Evolutionary conservation across 2,329 filamentous ascomycete species (phyloP).

Genomic region (Cryphonectria naterciae): DNA sequence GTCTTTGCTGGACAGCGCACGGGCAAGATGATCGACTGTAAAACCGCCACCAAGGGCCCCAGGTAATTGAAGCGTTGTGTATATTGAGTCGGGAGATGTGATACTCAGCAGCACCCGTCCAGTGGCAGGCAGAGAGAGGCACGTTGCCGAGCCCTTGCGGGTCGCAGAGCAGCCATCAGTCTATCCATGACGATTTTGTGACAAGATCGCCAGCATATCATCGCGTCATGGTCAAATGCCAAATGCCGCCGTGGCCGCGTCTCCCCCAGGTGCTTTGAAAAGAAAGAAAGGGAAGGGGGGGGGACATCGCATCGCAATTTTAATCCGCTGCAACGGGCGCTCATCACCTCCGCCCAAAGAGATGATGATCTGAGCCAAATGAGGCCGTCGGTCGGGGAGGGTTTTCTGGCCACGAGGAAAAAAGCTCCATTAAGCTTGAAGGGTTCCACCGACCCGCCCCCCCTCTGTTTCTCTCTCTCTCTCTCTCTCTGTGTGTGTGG

Average conservation of each 20-base stretch:
- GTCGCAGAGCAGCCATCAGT: not conserved
- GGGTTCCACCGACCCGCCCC: not conserved
- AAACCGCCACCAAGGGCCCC: slow-evolving; percentile 3
- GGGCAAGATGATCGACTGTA: not conserved
- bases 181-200: not conserved
- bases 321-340: not conserved
- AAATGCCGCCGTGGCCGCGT: not conserved
- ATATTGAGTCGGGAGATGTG: not conserved
- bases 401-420: slow-evolving; percentile 1
- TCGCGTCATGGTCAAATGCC: not conserved
- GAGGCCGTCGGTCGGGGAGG: not conserved
- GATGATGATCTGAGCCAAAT: slow-evolving; percentile 11
- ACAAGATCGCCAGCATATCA: not conserved
- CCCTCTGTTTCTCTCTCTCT: not conserved
- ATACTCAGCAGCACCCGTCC: not conserved
- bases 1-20: not conserved
- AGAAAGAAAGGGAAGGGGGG: not conserved
- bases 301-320: slow-evolving; percentile 8
- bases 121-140: not conserved
- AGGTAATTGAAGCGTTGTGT: not conserved
- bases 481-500: not conserved
- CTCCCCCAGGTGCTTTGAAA: not conserved
- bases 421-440: not conserved
- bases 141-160: not conserved
- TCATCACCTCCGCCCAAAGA: not conserved